These are phyloP conservation scores for Scenedesmus sp. DNA, from an alignment of 163 green algal species.

Conservation along the genomic window DNA sequence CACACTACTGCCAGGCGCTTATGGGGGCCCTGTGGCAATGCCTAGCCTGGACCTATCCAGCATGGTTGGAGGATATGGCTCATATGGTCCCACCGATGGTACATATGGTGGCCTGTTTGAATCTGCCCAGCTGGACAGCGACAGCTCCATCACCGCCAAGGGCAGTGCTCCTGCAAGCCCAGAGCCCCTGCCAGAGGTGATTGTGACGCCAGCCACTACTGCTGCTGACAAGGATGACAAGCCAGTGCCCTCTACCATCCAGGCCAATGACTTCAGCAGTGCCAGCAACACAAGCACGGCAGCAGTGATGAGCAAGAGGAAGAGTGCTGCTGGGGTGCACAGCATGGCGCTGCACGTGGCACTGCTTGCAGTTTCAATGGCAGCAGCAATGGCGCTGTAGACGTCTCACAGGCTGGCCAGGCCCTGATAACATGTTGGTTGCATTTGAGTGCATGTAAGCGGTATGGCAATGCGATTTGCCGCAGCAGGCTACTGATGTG, in stretches of 20 bases:
- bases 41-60: not conserved
- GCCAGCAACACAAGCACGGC: not conserved
- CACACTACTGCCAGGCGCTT: not conserved
- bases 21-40: not conserved
- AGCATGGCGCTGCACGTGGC: not conserved
- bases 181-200: not conserved
- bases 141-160: not conserved
- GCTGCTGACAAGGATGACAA: not conserved
- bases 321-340: not conserved
- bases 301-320: not conserved
- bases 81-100: not conserved
- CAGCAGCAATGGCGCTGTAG: not conserved
- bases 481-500: no score
- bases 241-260: not conserved
- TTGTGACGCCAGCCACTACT: not conserved
- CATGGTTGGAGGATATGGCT: not conserved
- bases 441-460: no score
- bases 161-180: no score
- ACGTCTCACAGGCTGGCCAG: not conserved
- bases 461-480: no score
- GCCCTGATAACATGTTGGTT: not conserved
- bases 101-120: not conserved
- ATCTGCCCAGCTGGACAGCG: not conserved
- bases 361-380: not conserved
- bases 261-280: not conserved